Conservation (phyloP, 2,329 filamentous ascomycete genomes). For the Colletotrichum viniferum region DNA sequence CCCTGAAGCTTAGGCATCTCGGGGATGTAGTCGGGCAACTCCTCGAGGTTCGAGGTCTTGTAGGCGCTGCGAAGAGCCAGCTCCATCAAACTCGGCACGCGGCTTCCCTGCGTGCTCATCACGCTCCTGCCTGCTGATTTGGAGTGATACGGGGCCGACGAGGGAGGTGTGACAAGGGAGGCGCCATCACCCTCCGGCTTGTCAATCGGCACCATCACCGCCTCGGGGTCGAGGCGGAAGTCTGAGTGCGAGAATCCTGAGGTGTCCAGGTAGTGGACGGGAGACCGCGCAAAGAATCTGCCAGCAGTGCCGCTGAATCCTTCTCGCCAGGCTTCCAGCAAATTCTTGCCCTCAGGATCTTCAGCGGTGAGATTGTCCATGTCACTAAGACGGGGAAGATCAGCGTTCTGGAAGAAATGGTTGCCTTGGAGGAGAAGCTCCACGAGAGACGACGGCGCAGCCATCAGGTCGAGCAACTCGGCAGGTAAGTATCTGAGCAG, state of each 20-base stretch:
- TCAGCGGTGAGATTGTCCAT: constrained; percentile 25
- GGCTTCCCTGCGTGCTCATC: constrained; percentile 26
- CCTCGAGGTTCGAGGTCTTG: constrained; percentile 43
- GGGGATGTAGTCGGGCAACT: constrained; percentile 48
- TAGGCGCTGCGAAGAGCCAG: constrained; percentile 52
- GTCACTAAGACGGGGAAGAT: background rate
- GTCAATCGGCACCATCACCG: constrained; percentile 1
- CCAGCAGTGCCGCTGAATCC: constrained; percentile 21
- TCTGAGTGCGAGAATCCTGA: constrained; percentile 23
- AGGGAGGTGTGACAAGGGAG: constrained; percentile 17
- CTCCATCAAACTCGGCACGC: constrained; percentile 57
- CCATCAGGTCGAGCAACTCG: constrained; percentile 64
- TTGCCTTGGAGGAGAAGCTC: constrained; percentile 67
- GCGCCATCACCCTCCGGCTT: background rate
- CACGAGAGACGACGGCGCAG: constrained; percentile 46
- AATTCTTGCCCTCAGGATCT: constrained; percentile 4
- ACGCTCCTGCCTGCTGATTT: constrained; percentile 14
- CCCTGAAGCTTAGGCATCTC: constrained; percentile 42
- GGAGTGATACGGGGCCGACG: constrained; percentile 19
- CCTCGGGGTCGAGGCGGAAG: constrained; percentile 26
- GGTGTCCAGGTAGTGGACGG: constrained; percentile 32
- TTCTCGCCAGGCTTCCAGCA: background rate
- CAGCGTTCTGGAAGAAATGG: constrained; percentile 52
- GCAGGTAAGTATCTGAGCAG: constrained; percentile 63
- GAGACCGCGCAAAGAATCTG: constrained; percentile 26